These are phyloP conservation scores for Chrysanthemum makinoi DNA, from an alignment of 129 eudicot genomes.

Conservation along the genomic window DNA sequence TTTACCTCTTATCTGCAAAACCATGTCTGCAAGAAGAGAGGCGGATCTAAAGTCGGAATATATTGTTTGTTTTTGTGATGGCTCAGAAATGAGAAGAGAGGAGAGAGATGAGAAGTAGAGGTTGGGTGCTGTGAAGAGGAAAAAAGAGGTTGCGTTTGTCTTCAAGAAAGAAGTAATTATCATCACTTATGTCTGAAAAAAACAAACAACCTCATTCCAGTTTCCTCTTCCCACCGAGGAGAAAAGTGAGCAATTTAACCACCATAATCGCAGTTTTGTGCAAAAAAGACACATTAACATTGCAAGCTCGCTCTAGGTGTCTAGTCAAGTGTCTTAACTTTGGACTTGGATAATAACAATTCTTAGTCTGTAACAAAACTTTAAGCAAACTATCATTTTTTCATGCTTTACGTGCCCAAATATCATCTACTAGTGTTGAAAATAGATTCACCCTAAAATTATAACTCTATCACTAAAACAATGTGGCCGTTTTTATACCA, in stretches of 20 bases:
- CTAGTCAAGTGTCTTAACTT: background rate
- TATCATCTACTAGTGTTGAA: background rate
- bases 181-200: too few species aligned
- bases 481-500: slow-evolving; percentile 7
- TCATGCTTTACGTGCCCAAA: slow-evolving; percentile 7
- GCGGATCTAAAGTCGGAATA: too few species aligned
- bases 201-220: too few species aligned
- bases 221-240: too few species aligned
- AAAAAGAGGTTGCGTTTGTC: too few species aligned
- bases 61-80: too few species aligned
- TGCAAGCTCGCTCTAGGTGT: background rate
- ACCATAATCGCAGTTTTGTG: background rate
- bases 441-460: background rate
- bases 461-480: slow-evolving; percentile 13
- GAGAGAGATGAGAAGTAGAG: background rate
- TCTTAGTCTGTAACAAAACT: too few species aligned
- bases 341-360: background rate
- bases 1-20: too few species aligned
- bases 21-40: too few species aligned
- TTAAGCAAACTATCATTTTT: background rate
- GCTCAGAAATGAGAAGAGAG: background rate
- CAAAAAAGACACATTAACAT: background rate
- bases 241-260: background rate
- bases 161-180: too few species aligned
- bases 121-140: too few species aligned